A percentile compares a stretch with the other conserved stretches of the same genome.
Conservation (phyloP, 805 yeast genomes). For the Starmerella potacharoeniae region DNA sequence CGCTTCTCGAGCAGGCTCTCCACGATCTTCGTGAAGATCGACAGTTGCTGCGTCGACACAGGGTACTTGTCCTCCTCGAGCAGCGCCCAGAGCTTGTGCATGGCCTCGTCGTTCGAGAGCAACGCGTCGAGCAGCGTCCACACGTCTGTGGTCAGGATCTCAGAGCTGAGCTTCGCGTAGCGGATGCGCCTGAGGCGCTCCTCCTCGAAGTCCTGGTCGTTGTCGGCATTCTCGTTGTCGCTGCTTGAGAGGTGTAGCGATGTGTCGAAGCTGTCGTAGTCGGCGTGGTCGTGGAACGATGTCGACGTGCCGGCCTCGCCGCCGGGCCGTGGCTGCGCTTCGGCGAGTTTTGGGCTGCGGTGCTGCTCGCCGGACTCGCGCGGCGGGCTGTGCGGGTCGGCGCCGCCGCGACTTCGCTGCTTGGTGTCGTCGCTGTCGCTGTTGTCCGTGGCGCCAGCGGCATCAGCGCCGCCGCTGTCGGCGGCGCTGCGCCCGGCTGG, state of each 20-base stretch:
- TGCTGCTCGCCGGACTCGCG: background rate
- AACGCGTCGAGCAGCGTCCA: constrained; percentile 90
- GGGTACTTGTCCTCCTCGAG: constrained; percentile 38
- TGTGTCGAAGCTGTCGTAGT: background rate
- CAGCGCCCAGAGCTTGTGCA: constrained; percentile 68
- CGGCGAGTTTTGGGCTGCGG: background rate
- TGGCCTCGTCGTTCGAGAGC: constrained; percentile 55
- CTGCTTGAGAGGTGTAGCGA: background rate
- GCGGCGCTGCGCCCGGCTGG: background rate
- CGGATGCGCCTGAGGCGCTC: constrained; percentile 15
- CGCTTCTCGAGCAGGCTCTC: constrained; percentile 84
- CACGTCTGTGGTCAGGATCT: constrained; percentile 78
- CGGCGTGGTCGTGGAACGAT: background rate
- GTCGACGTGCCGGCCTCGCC: background rate
- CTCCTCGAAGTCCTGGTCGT: constrained; percentile 20
- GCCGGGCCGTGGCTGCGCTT: background rate
- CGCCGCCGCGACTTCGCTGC: background rate
- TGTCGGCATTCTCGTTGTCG: constrained; percentile 1
- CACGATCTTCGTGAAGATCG: constrained; percentile 82
- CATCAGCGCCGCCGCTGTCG: background rate
- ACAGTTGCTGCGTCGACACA: constrained; percentile 58
- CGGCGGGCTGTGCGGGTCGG: background rate
- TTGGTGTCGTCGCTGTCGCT: background rate
- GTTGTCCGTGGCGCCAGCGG: background rate
- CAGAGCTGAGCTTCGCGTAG: constrained; percentile 65